Base-by-base conservation (phyloP, 148 eudicot genomes). In the Tetragonia tetragonoides region DNA sequence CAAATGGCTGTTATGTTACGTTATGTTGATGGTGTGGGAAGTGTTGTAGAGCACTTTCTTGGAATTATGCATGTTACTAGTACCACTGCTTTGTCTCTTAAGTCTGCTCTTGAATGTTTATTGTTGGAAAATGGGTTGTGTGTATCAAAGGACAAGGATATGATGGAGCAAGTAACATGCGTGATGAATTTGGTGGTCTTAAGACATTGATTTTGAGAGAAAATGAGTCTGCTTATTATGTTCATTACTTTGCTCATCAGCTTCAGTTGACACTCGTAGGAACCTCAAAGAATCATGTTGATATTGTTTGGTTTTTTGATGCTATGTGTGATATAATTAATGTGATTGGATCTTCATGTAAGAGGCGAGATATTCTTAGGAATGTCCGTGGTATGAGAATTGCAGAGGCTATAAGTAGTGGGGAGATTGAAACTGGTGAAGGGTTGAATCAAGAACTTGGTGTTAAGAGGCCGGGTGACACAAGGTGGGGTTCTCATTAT, bases 121-220 rank as follows among this genome's bases (percentile, higher is more conserved):
- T 51, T 80, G 12, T 68, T 65, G 5, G 72, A 46, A 14, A 24
- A 80, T 75, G 73, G 75, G n/a, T 68, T 80, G 23, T 68, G 75
- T 24, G 0, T 70, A 51, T 28, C 70, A 56, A 68, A 40, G 6
- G 74, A 6, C 72, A 72, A 66, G 49, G 81, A 28, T 79, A 79
- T 62, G 66, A 79, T 73, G 77, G 28, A n/a, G 66, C 59, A 20
- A 66, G 78, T 38, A 66, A 74, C 21, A 73, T 70, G 66, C 16
- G 37, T 11, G 68, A 68, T 60, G 68, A 56, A 16, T 68, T 77
- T 57, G 61, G 44, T 54, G 74, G 66, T 21, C 38, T 71, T 17
- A 60, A 72, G 15, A 61, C 75, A 7, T 41, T 60, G 12, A 72
- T 71, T 64, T 6, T 61, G 76, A 49, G 28, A 12, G 59, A 70